phyloP scores from a whole-genome alignment of 2,329 filamentous ascomycete species.

The Aspergillus quadrilineatus region DNA sequence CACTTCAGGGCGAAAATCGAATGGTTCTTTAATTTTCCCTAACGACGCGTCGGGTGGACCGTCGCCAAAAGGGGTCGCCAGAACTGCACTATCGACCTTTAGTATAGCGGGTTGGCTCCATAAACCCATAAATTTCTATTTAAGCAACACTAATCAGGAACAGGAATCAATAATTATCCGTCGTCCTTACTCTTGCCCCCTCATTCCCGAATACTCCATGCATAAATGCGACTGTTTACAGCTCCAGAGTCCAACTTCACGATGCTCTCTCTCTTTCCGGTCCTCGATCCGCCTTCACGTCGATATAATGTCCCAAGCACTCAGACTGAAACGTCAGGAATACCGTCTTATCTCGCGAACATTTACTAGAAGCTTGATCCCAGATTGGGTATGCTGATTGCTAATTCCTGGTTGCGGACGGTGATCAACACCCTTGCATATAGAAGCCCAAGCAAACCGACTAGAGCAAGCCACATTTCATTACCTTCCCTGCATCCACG shows the following conservation, averaged over 20 bases:
- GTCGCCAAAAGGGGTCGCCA: conserved; percentile 9
- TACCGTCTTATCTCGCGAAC: neutral
- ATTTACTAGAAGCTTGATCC: neutral
- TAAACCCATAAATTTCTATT: neutral
- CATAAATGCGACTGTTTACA: neutral
- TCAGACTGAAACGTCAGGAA: neutral
- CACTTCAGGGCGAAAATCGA: neutral
- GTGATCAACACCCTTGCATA: neutral
- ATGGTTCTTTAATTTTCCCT: conserved; percentile 8
- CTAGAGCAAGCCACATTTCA: neutral
- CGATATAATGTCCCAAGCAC: neutral
- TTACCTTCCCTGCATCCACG: neutral
- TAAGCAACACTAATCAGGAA: neutral
- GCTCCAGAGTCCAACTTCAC: neutral
- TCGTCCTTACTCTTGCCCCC: too few species aligned
- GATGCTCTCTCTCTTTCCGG: neutral
- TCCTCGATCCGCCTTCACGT: neutral
- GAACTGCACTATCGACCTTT: conserved; percentile 4
- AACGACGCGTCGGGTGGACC: conserved; percentile 2
- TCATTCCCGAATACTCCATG: neutral
- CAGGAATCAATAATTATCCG: neutral
- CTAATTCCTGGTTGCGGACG: neutral
- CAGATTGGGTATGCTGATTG: too few species aligned
- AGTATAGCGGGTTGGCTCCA: neutral
- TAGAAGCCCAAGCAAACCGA: neutral